Percentiles rank a stretch among this genome's conserved stretches.
Evolutionary conservation across 345 rosid species (phyloP).

Genomic region (Brassica incana): DNA sequence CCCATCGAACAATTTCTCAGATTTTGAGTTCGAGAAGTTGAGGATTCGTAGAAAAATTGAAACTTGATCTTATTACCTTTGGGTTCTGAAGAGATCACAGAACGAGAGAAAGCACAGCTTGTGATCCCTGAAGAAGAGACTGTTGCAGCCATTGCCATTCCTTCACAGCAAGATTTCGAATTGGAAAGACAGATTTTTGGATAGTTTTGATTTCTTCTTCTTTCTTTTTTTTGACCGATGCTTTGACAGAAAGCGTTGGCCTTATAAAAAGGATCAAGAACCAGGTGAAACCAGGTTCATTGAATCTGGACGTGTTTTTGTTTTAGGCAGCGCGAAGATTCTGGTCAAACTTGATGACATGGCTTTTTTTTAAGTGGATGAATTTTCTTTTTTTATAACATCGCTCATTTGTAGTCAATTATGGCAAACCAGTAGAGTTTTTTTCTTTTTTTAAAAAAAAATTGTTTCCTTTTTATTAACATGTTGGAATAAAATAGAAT

Average conservation of each 20-base stretch:
- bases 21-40: not conserved
- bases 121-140: conserved; percentile 36
- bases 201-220: not conserved
- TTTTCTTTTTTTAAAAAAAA: not conserved
- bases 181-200: not conserved
- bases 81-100: conserved; percentile 37
- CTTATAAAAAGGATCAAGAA: conserved; percentile 11
- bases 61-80: conserved; percentile 39
- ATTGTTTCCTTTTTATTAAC: not conserved
- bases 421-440: not conserved
- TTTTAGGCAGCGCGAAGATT: conserved; percentile 1
- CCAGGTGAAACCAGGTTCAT: conserved; percentile 33
- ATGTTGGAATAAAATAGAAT: not conserved
- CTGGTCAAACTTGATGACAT: conserved; percentile 15
- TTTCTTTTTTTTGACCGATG: not conserved
- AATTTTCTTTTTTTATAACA: not conserved
- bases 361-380: conserved; percentile 16
- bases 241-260: not conserved
- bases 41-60: not conserved
- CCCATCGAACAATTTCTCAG: conserved; percentile 14
- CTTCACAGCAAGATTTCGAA: not conserved
- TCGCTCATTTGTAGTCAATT: conserved; percentile 30
- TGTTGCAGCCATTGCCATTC: conserved; percentile 46
- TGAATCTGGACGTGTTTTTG: conserved; percentile 41
- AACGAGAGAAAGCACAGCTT: conserved; percentile 32